phyloP scores from a whole-genome alignment of 352 stramenopile genomes.

The Phytopythium mirpurense region DNA sequence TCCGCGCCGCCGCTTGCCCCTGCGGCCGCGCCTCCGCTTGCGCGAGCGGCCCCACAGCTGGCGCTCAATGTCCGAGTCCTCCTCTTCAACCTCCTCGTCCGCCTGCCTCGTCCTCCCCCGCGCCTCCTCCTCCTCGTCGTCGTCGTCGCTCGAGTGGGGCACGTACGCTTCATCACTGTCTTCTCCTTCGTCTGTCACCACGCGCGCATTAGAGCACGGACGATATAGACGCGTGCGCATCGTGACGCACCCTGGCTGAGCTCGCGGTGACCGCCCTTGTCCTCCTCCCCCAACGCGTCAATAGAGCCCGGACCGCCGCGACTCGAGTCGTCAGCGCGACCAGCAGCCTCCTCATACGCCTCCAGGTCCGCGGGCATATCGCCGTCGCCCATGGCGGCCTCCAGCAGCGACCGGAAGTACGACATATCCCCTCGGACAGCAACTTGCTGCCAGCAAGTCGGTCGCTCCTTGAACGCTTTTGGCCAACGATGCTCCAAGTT shows the following conservation, averaged over 20 bases:
- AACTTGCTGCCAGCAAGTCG: no score
- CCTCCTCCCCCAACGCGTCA: constrained; percentile 21
- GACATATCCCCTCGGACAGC: constrained; percentile 50
- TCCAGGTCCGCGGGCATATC: constrained; percentile 45
- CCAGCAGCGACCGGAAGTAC: constrained; percentile 77
- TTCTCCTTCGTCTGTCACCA: constrained; percentile 13
- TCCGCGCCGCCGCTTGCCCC: constrained; percentile 24
- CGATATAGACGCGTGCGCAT: no score
- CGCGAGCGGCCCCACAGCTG: constrained; percentile 74
- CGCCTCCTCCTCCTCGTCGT: constrained; percentile 45
- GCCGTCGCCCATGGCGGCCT: constrained; percentile 71
- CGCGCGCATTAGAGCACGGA: neutral
- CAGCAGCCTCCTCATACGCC: constrained; percentile 28
- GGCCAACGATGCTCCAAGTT: neutral
- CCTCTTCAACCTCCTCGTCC: constrained; percentile 49
- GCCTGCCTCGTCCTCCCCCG: constrained; percentile 18
- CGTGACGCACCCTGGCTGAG: constrained; percentile 1
- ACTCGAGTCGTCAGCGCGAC: constrained; percentile 11
- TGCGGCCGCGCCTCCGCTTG: constrained; percentile 32
- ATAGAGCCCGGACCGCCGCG: constrained; percentile 15
- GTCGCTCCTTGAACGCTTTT: no score
- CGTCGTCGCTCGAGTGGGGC: constrained; percentile 42
- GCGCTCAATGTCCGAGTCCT: constrained; percentile 84
- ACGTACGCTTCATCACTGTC: constrained; percentile 58
- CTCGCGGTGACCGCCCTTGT: constrained; percentile 3